A percentile compares a stretch with the other conserved stretches of the same genome.
Evolutionary conservation across 176 grass and related monocot species (phyloP).

Genomic region (Oropetium thomaeum): DNA sequence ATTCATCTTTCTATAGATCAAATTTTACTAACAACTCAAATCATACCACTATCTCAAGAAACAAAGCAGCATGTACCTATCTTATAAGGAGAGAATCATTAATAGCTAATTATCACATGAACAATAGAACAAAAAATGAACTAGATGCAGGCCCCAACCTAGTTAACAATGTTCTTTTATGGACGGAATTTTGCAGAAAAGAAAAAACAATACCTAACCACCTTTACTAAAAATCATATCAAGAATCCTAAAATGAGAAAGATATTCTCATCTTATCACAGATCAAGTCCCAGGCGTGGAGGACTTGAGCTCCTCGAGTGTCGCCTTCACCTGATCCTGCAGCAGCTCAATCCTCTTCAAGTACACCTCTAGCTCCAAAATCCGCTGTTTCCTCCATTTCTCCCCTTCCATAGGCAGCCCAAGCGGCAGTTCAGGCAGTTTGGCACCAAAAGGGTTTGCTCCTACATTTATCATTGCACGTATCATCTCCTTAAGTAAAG

Average conservation of each 20-base stretch:
- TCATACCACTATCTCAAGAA: conserved; percentile 16
- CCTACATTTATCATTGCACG: conserved; percentile 43
- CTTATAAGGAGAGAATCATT: conserved; percentile 10
- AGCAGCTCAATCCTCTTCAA: conserved; percentile 88
- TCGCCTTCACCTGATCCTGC: conserved; percentile 61
- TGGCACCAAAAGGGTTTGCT: conserved; percentile 34
- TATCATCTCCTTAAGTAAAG: conserved; percentile 83
- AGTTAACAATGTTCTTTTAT: conserved; percentile 47
- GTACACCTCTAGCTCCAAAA: conserved; percentile 93
- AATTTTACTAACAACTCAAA: not conserved
- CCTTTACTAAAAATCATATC: conserved; percentile 32
- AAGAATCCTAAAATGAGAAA: conserved; percentile 41
- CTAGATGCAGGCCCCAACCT: conserved; percentile 29
- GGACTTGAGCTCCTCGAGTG: conserved; percentile 70
- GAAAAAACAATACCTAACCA: conserved; percentile 34
- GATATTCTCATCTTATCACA: conserved; percentile 21
- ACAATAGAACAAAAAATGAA: conserved; percentile 44
- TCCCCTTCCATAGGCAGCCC: conserved; percentile 53
- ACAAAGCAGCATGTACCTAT: conserved; percentile 10
- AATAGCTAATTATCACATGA: conserved; percentile 35
- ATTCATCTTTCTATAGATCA: conserved; percentile 22
- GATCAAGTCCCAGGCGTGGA: conserved; percentile 38
- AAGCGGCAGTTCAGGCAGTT: conserved; percentile 9
- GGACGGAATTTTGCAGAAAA: conserved; percentile 35
- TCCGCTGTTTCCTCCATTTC: conserved; percentile 78